Percentiles rank a stretch among this genome's conserved stretches.
Conservation (phyloP, 345 rosid genomes). For the Erodium maritimum region DNA sequence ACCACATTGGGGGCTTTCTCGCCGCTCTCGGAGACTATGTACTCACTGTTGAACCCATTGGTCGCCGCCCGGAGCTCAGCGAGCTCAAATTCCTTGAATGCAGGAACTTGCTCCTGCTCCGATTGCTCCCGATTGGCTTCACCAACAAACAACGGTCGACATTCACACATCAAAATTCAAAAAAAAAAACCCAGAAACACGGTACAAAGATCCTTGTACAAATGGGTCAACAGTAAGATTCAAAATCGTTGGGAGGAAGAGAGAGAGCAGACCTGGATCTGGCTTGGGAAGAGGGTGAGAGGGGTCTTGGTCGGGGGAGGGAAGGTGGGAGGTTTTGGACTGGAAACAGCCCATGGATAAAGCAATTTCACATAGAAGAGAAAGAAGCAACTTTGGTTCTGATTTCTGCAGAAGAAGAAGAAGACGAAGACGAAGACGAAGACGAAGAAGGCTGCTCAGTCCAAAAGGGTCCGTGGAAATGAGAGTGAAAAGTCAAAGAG, state of each 20-base stretch:
- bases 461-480: background rate
- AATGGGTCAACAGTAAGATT: background rate
- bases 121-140: constrained; percentile 28
- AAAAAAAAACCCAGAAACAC: background rate
- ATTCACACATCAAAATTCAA: background rate
- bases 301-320: constrained; percentile 58
- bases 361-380: constrained; percentile 4
- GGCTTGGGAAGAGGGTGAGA: constrained; percentile 37
- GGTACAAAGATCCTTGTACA: background rate
- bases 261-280: constrained; percentile 44
- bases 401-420: too few relatives aligned
- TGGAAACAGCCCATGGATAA: constrained; percentile 83
- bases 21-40: constrained; percentile 87
- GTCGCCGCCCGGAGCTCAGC: constrained; percentile 70
- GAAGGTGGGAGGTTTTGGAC: constrained; percentile 63
- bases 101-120: constrained; percentile 36
- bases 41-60: constrained; percentile 60
- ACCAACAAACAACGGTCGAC: constrained; percentile 10
- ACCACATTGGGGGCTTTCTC: constrained; percentile 95
- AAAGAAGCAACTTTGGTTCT: background rate
- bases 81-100: constrained; percentile 60
- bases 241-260: background rate
- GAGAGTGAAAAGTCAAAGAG: constrained; percentile 1
- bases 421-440: background rate
- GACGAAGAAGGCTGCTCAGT: background rate